Base-by-base conservation (phyloP, 2,329 filamentous ascomycete species). In the Colletotrichum ledebouriae region DNA sequence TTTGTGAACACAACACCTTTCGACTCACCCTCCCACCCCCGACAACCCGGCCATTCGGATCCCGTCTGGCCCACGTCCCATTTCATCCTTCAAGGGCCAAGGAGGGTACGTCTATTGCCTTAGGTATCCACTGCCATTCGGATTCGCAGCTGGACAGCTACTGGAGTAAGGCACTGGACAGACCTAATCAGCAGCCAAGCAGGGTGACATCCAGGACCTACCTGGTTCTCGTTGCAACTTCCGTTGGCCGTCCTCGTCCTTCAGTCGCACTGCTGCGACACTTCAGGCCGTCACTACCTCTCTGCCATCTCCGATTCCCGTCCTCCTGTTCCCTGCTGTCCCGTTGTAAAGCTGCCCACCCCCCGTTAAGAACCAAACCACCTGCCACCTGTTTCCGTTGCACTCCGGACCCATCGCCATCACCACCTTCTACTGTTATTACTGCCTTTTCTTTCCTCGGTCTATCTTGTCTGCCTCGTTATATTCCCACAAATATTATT, bases 341-440 rank as follows among this genome's bases (percentile, higher is more conserved):
- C 49, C 42, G 41, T 37, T n/a, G 25, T 15, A 46, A 44, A 64
- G 56, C 64, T 67, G 64, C 66, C 66, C 62, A 59, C 62, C 61
- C 62, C 53, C 66, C 47, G 49, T 69, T 65, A 59, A 69, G 62
- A 66, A 63, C 17, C 52, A 52, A 57, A 58, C 64, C 64, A 67
- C 64, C 53, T 63, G 50, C 58, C 44, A 53, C n/a, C 44, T 46
- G 52, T 29, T 25, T 22, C 22, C 22, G 22, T 3, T 22, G 22
- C 22, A 2, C 22, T 4, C 22, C 22, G 22, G 22, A 22, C 22
- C 3, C 22, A 22, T 29, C 25, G 25, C 5, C 3, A 29, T 29
- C 25, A 29, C 25, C 6, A 42, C n/a, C 20, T 49, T 17, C 22
- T 25, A 50, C 37, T 50, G 44, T 42, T 33, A 22, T 20, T 13